phyloP scores from a whole-genome alignment of 352 stramenopile species.

The Globisporangium cystogenes region DNA sequence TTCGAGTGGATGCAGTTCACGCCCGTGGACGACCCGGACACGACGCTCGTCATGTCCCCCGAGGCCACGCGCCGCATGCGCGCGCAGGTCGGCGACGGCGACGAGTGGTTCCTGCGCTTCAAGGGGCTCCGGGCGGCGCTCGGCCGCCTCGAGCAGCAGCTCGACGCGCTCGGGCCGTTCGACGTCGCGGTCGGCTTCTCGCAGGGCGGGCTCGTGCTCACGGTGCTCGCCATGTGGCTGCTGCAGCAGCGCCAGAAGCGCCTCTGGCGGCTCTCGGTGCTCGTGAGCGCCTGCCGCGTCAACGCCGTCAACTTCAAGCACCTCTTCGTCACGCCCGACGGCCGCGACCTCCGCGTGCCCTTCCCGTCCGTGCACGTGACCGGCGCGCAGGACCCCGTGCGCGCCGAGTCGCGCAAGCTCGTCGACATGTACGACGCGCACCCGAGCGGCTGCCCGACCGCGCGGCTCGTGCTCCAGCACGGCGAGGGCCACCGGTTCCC shows the following conservation, averaged over 20 bases:
- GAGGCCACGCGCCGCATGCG: conserved; percentile 5
- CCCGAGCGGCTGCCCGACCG: conserved; percentile 11
- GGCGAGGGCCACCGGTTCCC: conserved; percentile 37
- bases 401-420: conserved; percentile 30
- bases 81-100: neutral
- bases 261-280: conserved; percentile 51
- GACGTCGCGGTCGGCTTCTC: conserved; percentile 71
- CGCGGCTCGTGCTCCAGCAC: conserved; percentile 36
- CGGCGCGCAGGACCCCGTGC: conserved; percentile 50
- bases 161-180: conserved; percentile 38
- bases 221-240: conserved; percentile 40
- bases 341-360: conserved; percentile 24
- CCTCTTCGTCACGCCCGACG: conserved; percentile 34
- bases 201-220: conserved; percentile 47
- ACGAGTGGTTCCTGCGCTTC: conserved; percentile 21
- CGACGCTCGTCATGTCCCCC: conserved; percentile 14
- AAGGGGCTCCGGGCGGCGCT: conserved; percentile 9
- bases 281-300: conserved; percentile 27
- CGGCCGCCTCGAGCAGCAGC: conserved; percentile 37
- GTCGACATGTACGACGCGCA: conserved; percentile 30
- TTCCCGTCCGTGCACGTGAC: conserved; percentile 63
- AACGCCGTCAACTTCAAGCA: conserved; percentile 18
- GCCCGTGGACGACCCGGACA: conserved; percentile 10
- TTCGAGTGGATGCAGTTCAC: conserved; percentile 26
- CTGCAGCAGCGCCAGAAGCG: conserved; percentile 19